These are phyloP conservation scores for Ephemerocybe angulata DNA, from an alignment of 768 basidiomycete genomes.

Conservation along the genomic window DNA sequence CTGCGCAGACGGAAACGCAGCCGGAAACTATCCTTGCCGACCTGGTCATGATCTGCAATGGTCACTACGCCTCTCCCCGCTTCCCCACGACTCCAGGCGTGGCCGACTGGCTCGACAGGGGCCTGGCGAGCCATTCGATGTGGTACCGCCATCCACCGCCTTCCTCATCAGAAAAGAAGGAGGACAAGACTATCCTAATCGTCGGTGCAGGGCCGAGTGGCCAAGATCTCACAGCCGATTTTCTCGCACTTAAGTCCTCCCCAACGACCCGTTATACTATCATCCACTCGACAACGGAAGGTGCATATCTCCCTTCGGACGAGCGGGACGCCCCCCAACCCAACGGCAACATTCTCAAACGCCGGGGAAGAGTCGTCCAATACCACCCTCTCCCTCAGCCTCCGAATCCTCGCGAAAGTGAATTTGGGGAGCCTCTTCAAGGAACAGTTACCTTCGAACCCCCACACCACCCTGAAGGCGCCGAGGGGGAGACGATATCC, in stretches of 20 bases:
- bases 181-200: slow-evolving; percentile 42
- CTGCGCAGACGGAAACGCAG: too few relatives aligned
- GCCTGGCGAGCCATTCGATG: slow-evolving; percentile 60
- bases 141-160: slow-evolving; percentile 56
- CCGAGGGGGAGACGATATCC: slow-evolving; percentile 53
- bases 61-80: slow-evolving; percentile 66
- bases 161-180: slow-evolving; percentile 16
- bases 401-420: too few relatives aligned
- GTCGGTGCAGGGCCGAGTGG: slow-evolving; percentile 65
- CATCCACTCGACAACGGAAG: slow-evolving; percentile 57
- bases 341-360: background rate
- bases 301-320: slow-evolving; percentile 26
- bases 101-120: slow-evolving; percentile 47
- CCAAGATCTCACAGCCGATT: slow-evolving; percentile 59
- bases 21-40: slow-evolving; percentile 37
- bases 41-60: slow-evolving; percentile 70
- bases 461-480: background rate
- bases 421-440: too few relatives aligned
- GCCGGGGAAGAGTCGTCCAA: background rate
- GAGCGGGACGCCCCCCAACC: background rate
- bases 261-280: slow-evolving; percentile 36
- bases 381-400: background rate
- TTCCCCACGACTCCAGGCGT: slow-evolving; percentile 62
- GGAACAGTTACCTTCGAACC: background rate
- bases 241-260: slow-evolving; percentile 28